Evolutionary conservation across 2,329 filamentous ascomycete species (phyloP), one percentile per base, ranked within the genome.

Genomic region (Pyrenochaeta sp.): DNA sequence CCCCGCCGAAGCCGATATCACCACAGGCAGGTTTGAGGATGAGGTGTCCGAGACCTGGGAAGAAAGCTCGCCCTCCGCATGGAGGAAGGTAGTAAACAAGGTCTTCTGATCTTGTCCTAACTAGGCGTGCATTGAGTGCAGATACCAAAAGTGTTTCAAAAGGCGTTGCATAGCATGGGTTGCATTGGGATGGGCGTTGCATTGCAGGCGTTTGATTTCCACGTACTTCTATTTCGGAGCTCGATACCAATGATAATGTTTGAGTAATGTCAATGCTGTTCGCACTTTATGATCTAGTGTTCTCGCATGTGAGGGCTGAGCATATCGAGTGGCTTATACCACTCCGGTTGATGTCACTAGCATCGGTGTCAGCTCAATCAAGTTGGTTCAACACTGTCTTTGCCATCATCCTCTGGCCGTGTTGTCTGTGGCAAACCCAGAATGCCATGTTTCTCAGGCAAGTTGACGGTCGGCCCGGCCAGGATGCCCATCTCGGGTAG

Each of bases 1-100:
- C 7, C 57, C 74, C 3, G 48, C 49, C 4, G 72, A 76, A 11
- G 74, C 74, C 7, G 76, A 78, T 49, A 51, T 78, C 13, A 48
- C 73, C 10, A 70, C 67, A 13, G 76, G 75, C 6, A 65, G 72
- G 17, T 68, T 63, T 17, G 48, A 65, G 11, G 65, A 66, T 1
- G 64, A 66, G 27, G 24, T 48, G 2, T 36, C 60, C 5, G 63
- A 69, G 31, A 64, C 51, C 1, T 69, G 64, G 67, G 67, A 71
- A 41, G 68, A 70, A 37, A 59, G 53, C 35, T 53, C 61, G 4
- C 49, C 63, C 15, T 64, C 58, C 20, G 45, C 51, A 28, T 69
- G 67, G 67, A 65, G 61, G 55, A 68, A 65, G 49, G 35, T 59
- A 13, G 18, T 62, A 23, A 62, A 57, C 51, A 55, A 58, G 35